Percentiles rank a stretch among this genome's conserved stretches.
phyloP scores from a whole-genome alignment of 1,284 basidiomycete species.

The Malassezia pachydermatis region DNA sequence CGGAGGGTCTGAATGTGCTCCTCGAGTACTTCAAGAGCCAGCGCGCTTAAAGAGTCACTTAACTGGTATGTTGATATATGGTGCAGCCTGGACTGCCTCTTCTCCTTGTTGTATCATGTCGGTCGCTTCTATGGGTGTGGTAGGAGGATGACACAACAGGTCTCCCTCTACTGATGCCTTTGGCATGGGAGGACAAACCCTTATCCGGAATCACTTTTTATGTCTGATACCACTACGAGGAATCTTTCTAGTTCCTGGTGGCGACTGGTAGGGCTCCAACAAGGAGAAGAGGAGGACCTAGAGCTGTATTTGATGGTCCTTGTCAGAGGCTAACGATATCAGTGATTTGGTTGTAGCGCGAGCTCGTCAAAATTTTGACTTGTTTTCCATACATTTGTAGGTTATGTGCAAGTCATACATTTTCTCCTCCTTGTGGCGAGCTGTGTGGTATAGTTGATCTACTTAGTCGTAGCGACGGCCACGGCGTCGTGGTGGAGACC shows the following conservation, averaged over 20 bases:
- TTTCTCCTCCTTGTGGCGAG: too few relatives aligned
- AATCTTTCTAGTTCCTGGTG: too few relatives aligned
- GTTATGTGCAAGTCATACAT: too few relatives aligned
- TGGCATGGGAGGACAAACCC: not conserved
- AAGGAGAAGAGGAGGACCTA: too few relatives aligned
- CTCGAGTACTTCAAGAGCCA: conserved; percentile 91
- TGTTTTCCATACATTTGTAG: too few relatives aligned
- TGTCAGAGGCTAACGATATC: too few relatives aligned
- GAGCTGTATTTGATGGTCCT: too few relatives aligned
- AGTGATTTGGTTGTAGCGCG: too few relatives aligned
- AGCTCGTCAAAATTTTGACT: too few relatives aligned
- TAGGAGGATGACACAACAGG: conserved; percentile 5
- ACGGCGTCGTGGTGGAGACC: not conserved
- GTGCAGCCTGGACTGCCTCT: not conserved
- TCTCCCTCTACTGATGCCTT: conserved; percentile 3
- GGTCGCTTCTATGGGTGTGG: conserved; percentile 1
- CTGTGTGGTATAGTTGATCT: too few relatives aligned
- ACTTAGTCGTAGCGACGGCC: not conserved
- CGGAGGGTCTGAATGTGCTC: conserved; percentile 89
- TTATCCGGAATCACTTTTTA: conserved; percentile 2
- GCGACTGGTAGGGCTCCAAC: too few relatives aligned
- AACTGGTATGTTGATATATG: not conserved
- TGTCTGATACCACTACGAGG: too few relatives aligned
- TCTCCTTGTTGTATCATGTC: not conserved
- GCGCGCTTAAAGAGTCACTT: conserved; percentile 45